Evolutionary conservation across 768 basidiomycete genomes (phyloP), one percentile per base, ranked within the genome.

Genomic region (Rhizopogon roseolus): DNA sequence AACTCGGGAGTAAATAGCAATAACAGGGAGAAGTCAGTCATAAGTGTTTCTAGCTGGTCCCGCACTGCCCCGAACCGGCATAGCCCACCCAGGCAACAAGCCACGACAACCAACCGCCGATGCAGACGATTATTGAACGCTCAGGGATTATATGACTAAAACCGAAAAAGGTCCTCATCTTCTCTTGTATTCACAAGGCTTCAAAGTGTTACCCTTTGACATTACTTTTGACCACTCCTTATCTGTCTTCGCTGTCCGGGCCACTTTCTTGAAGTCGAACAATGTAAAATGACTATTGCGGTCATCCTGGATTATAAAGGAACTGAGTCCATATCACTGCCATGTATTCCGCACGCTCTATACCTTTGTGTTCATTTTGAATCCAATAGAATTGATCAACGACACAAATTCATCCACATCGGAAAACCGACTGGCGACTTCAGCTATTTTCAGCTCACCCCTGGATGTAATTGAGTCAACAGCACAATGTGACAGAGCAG

Each of bases 171-270:
- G 52, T 41, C 22, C 27, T 79, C 70, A 96, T 64, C 93, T 78
- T 60, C 88, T 78, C 67, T 96, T 97, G 68, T 97, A 97, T 72
- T 96, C 90, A 69, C 93, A 97, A 36, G 94, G 85, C 68, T 91
- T 92, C 54, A 97, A 74, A 37, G 90, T 62, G 52, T 67, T 63
- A 14, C 82, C 80, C 61, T 75, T 79, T 8, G 73, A 71, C 62
- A 81, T 48, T 22, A 92, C 58, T 41, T 73, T 73, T 10, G 62
- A 64, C 85, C 88, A 93, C 55, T 86, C 81, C 58, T 81, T 75
- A 45, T 82, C 76, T 38, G 69, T 71, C 64, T 76, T 81, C 22
- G 65, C 60, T 48, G 68, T 67, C 38, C 77, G 75, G 14, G 76
- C 59, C 5, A 77, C 63, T 68, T 93, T 93, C 60, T 72, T 74